Conservation (phyloP, 176 grass and related monocot species). For the bread wheat (Triticum aestivum) region IWGSC_CS_RefSeq_v2.1 NC_057799.1:79261220-79261719, state of each 20-base stretch:
- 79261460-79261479: not conserved
- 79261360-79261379: constrained; percentile 61
- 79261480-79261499: not conserved
- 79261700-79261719: constrained; percentile 41
- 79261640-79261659: constrained; percentile 37
- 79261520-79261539: constrained; percentile 88
- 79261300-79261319: constrained; percentile 72
- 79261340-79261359: constrained; percentile 73
- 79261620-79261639: constrained; percentile 33
- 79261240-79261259: constrained; percentile 12
- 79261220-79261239: not conserved
- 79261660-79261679: constrained; percentile 38
- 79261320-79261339: constrained; percentile 86
- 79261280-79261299: constrained; percentile 72
- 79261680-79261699: constrained; percentile 34
- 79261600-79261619: constrained; percentile 46
- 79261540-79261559: constrained; percentile 88
- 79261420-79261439: constrained; percentile 66
- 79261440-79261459: not conserved
- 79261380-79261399: constrained; percentile 41
- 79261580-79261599: constrained; percentile 55
- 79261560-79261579: constrained; percentile 95
- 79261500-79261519: constrained; percentile 44
- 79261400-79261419: constrained; percentile 67
- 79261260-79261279: constrained; percentile 68